Evolutionary conservation across 805 yeast genomes (phyloP), one percentile per base, ranked within the genome.

Genomic region (Saccharomycopsis fibuligera): DNA sequence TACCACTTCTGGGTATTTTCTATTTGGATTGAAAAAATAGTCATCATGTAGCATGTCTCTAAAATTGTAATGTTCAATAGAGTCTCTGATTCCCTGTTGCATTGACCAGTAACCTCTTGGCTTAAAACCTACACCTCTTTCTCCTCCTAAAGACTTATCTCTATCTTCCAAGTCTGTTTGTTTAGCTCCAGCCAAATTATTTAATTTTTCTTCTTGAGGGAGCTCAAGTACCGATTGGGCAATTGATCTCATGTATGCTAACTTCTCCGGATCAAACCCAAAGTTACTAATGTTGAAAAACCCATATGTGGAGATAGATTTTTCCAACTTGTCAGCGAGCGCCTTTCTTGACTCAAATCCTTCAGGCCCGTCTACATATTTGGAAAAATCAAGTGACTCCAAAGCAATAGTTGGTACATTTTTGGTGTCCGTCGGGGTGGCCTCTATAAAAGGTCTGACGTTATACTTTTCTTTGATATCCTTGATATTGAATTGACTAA

Each of bases 21-120:
- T 45, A 30, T 58, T 55, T 35, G 69, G 62, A 21, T 46, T 49
- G 42, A 46, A 44, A 47, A 58, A 53, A 22, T 63, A 60, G 35
- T 64, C 63, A 12, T 63, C 65, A 29, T 70, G 73, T 5, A 61
- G 60, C 44, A 70, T 62, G 47, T 72, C 68, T 31, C 69, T 58
- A 48, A 72, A 59, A 53, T 74, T 74, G 58, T 65, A 73, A 50
- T 68, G 69, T 39, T 63, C 72, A 45, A 74, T 71, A 30, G 68
- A 64, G 53, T 74, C 78, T n/a, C 68, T 58, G 5, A 67, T 67
- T 0, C 70, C 70, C 50, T 71, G 66, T 17, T 68, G 65, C 61
- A 71, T 68, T 3, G 66, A 61, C 79, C 78, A 74, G 54, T 72
- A 72, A 17, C 73, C 73, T 38, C 62, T 63, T 2, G 78, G 78